Conservation (phyloP, 2,329 filamentous ascomycete species). For the Xylariaceae sp. region DNA sequence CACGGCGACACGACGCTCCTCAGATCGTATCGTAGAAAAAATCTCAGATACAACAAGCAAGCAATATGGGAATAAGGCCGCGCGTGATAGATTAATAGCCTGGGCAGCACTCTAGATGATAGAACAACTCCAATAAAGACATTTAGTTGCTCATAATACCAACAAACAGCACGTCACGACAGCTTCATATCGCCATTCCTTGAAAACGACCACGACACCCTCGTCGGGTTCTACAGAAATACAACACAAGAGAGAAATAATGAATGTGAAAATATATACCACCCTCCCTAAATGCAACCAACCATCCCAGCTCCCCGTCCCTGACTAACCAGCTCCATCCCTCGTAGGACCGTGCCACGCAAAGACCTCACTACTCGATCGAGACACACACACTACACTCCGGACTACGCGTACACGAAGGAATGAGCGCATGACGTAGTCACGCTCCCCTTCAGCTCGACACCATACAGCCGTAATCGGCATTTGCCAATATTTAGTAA, state of each 20-base stretch:
- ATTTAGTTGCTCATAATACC: no score
- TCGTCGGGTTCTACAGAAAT: not conserved
- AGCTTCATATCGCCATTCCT: no score
- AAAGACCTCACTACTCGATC: not conserved
- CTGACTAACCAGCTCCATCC: not conserved
- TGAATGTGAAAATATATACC: no score
- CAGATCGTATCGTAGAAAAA: no score
- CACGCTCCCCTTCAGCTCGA: no score
- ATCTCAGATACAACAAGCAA: no score
- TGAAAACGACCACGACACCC: not conserved
- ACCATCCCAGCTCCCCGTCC: not conserved
- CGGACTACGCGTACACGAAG: not conserved
- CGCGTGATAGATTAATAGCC: no score
- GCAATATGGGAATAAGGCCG: no score
- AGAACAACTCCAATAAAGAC: no score
- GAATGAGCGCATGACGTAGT: not conserved
- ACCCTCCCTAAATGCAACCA: conserved; percentile 3
- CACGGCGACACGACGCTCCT: not conserved
- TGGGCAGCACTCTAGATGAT: no score
- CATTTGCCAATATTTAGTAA: not conserved
- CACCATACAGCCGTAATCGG: no score
- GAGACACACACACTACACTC: not conserved
- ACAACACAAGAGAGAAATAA: not conserved
- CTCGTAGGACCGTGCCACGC: not conserved
- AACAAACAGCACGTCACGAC: no score